Base-by-base conservation (phyloP, 768 basidiomycete genomes). In the Termitomyces bulborhizus region DNA sequence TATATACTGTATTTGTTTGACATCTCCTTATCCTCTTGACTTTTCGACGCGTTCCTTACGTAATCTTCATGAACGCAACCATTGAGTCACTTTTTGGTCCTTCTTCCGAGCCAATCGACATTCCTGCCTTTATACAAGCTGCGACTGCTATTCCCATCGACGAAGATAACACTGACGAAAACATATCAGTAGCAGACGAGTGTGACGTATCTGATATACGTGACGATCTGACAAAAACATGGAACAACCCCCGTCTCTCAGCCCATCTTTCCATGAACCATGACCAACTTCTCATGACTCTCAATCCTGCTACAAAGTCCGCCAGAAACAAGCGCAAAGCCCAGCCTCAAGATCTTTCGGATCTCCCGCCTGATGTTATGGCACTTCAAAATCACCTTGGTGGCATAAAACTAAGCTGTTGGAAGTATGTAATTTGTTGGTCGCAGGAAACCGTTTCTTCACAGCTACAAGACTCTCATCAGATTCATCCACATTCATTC, bases 61-160 rank as follows among this genome's bases (percentile, higher is more conserved):
- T 57, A 57, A 60, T 18, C 26, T 34, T 41, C 16, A 57, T 61
- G 57, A 65, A 67, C 36, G 55, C 65, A 54, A 64, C 63, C 43
- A 53, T 62, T 27, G 82, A 84, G 58, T 82, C 78, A 32, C 73
- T 79, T 53, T 83, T 86, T 66, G 86, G 86, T 0, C 86, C 85
- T 42, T 71, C 84, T 21, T 88, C 86, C 40, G 77, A 84, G 34
- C 69, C 62, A 26, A 73, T 87, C 32, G 65, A 79, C 44, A 58
- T 87, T 44, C 64, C 63, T 27, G 66, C 67, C 1, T 85, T 85
- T 60, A 56, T 80, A 13, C 67, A 71, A 12, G 63, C 70, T 48
- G 69, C 73, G 6, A 41, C 55, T 36, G 54, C 56, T 11, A 48
- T 63, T 31, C 18, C 29, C 29, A 11, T 15, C 36, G 59, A 60